Evolutionary conservation across 306 rosid genomes (phyloP).

Genomic region (Glycine latifolia): DNA sequence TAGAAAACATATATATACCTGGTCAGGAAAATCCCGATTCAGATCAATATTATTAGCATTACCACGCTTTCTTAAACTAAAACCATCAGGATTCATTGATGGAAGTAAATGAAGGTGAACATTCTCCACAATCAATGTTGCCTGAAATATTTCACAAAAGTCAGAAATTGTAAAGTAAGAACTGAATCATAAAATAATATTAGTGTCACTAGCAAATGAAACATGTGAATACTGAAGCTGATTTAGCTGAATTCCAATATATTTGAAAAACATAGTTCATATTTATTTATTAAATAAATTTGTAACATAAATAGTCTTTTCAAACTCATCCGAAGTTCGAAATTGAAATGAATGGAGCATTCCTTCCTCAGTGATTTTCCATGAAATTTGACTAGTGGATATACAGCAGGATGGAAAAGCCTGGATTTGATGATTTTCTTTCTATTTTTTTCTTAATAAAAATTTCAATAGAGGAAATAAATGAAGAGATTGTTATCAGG

Average conservation of each 20-base stretch:
- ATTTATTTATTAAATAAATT: conserved; percentile 27
- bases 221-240: conserved; percentile 10
- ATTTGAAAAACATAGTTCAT: conserved; percentile 29
- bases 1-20: conserved; percentile 57
- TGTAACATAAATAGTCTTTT: conserved; percentile 27
- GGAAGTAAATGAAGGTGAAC: conserved; percentile 98
- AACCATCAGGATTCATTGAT: conserved; percentile 97
- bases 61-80: conserved; percentile 72
- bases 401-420: conserved; percentile 1
- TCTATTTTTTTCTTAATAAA: conserved; percentile 13
- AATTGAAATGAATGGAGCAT: conserved; percentile 26
- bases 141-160: conserved; percentile 61
- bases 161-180: conserved; percentile 37
- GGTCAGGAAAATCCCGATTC: conserved; percentile 96
- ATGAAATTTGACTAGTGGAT: conserved; percentile 8
- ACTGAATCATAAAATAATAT: conserved; percentile 30
- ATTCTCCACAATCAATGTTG: conserved; percentile 74
- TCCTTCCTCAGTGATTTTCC: conserved; percentile 9
- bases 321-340: conserved; percentile 26
- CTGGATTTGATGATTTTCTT: conserved; percentile 4
- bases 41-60: conserved; percentile 89
- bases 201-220: conserved; percentile 31
- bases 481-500: conserved; percentile 1
- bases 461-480: not conserved
- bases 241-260: conserved; percentile 6